These are phyloP conservation scores for Chloris gayana DNA, from an alignment of 176 grass and related monocot genomes.

Conservation along the genomic window DNA sequence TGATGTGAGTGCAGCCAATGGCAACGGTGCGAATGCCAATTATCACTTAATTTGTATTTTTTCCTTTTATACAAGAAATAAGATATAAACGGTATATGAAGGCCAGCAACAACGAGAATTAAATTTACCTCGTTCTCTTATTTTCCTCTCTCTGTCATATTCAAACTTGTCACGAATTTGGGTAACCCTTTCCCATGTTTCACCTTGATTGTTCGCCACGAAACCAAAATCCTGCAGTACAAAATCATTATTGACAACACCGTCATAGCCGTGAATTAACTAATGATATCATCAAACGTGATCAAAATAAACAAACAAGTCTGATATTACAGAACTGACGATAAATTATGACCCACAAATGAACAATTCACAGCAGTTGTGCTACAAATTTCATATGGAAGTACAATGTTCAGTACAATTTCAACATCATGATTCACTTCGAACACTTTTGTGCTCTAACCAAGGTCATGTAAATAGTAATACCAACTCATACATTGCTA, in stretches of 20 bases:
- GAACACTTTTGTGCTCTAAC: background rate
- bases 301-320: background rate
- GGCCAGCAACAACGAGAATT: background rate
- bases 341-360: background rate
- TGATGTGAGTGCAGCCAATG: background rate
- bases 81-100: background rate
- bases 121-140: slow-evolving; percentile 79
- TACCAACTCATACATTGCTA: background rate
- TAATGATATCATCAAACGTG: background rate
- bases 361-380: background rate
- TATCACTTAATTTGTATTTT: background rate
- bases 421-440: background rate
- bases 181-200: slow-evolving; percentile 81
- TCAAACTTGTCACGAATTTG: slow-evolving; percentile 99
- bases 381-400: slow-evolving; percentile 13
- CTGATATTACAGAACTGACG: background rate
- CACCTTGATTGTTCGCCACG: slow-evolving; percentile 54
- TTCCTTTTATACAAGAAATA: slow-evolving; percentile 6
- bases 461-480: too few species aligned
- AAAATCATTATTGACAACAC: slow-evolving; percentile 9
- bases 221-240: slow-evolving; percentile 64
- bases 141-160: slow-evolving; percentile 91
- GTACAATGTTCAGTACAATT: background rate
- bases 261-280: slow-evolving; percentile 7
- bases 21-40: background rate